These are phyloP conservation scores for Bryoglossum gracile DNA, from an alignment of 495 filamentous ascomycete genomes.

Conservation along the genomic window DNA sequence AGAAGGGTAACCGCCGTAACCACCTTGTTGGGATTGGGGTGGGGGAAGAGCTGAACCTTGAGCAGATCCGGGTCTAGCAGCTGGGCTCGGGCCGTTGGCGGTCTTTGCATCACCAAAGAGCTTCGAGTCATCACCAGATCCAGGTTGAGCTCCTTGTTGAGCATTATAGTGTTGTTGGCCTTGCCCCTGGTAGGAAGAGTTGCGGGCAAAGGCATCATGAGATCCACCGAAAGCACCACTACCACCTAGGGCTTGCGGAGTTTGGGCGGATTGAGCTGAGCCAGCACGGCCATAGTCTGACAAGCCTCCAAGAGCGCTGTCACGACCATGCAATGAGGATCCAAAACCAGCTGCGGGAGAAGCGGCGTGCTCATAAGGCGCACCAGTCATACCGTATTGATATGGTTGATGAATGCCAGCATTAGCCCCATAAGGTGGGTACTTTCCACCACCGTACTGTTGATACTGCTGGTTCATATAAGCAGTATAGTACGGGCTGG, in stretches of 20 bases:
- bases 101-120: constrained; percentile 66
- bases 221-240: constrained; percentile 58
- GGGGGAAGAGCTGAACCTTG: constrained; percentile 64
- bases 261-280: constrained; percentile 64
- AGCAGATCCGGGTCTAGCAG: constrained; percentile 77
- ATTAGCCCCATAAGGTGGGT: constrained; percentile 69
- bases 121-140: constrained; percentile 66
- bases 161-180: constrained; percentile 61
- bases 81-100: constrained; percentile 72
- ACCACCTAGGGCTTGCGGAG: constrained; percentile 52
- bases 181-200: constrained; percentile 56
- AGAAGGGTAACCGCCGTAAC: constrained; percentile 66
- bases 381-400: constrained; percentile 66
- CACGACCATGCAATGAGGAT: constrained; percentile 51
- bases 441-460: constrained; percentile 59
- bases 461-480: constrained; percentile 74
- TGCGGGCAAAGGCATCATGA: constrained; percentile 72
- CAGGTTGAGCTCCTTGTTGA: constrained; percentile 48
- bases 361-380: constrained; percentile 66
- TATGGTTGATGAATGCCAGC: constrained; percentile 75
- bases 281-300: constrained; percentile 71
- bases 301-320: constrained; percentile 48
- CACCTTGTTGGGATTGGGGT: constrained; percentile 59
- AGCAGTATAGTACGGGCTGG: constrained; percentile 67
- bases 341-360: constrained; percentile 58